Evolutionary conservation across 164 flowering plant genomes (phyloP), one percentile per base, ranked within the genome.

Genomic region (Chloranthus sessilifolius): DNA sequence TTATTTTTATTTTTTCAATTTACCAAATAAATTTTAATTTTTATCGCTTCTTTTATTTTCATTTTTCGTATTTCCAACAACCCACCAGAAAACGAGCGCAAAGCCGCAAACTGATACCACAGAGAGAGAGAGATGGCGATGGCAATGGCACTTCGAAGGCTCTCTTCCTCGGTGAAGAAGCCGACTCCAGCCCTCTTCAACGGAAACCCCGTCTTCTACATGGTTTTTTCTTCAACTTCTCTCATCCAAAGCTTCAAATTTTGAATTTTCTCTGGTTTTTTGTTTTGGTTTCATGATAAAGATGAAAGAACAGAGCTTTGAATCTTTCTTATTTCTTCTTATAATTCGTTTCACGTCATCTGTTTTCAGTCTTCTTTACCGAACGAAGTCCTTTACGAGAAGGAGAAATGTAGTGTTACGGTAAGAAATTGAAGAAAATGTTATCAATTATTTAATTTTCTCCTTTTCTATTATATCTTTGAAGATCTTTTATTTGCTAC

Each of bases 121-220:
- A 61, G 44, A 29, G 55, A 53, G 28, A 33, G 43, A 45, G 55
- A 59, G 36, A 88, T 92, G 96, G 98, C 98, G 52, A 84, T 86
- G 94, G 89, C 94, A 50, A 68, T 78, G 88, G 99, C 95, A 59
- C 78, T 86, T 54, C 88, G 95, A 43, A 69, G 83, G 63, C 84
- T 88, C 42, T 81, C 87, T 7, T 84, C 94, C 43, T 78, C 95
- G 19, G 53, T 68, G 19, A 64, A 73, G 61, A 92, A 82, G 61
- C 88, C 91, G 7, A 50, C 68, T 17, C 84, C 77, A 0, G 79
- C 76, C 60, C 75, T 77, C 66, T 58, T 76, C 73, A 70, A 68
- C 65, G 82, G 75, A 59, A 68, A 64, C 53, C 54, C 88, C 34
- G 33, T 78, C 56, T 76, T 69, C 40, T 74, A 65, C 81, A 79